Base-by-base conservation (phyloP, 331 rosid species). In the Telfairia occidentalis region DNA sequence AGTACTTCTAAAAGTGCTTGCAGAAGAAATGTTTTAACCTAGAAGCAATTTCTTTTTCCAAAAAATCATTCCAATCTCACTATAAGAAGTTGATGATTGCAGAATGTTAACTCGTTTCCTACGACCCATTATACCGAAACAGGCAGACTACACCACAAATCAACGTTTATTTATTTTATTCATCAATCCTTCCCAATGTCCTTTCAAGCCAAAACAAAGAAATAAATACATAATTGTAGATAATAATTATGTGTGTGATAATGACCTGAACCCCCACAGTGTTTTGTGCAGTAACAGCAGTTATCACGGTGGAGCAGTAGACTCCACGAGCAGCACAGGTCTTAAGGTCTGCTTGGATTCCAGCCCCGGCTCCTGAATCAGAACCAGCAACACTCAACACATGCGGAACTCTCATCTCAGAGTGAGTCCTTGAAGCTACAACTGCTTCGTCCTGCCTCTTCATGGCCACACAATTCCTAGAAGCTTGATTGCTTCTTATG, bases 271-370 rank as follows among this genome's bases (percentile, higher is more conserved):
- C 97, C 43, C 98, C 97, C 77, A 74, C 81, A 2, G 97, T 91
- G 84, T 93, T 93, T 70, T 93, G 97, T 38, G 98, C 98, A 59
- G 98, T 91, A 43, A 93, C 82, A 80, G 97, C 93, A 70, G 98
- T 91, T 1, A 93, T 84, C 67, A 84, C 97, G 24, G 98, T 91
- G 19, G 98, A 93, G 81, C 98, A 93, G 77, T 85, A 91, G 49
- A 93, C 96, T 10, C 84, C 81, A 19, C 85, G 89, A 3, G 97
- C 89, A 23, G 97, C 91, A 65, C 98, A 94, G 26, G 98, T 83
- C 78, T 89, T 94, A 1, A 94, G 87, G 57, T 94, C 98, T 0
- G 98, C 97, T 84, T 94, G 98, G 69, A 94, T 91, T 77, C 98
- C 98, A 37, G 97, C 97, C 30, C 98, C 98, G 9, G 86, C 91